These are phyloP conservation scores for Yamagishiella unicocca DNA, from an alignment of 139 green algal genomes.

Conservation along the genomic window DNA sequence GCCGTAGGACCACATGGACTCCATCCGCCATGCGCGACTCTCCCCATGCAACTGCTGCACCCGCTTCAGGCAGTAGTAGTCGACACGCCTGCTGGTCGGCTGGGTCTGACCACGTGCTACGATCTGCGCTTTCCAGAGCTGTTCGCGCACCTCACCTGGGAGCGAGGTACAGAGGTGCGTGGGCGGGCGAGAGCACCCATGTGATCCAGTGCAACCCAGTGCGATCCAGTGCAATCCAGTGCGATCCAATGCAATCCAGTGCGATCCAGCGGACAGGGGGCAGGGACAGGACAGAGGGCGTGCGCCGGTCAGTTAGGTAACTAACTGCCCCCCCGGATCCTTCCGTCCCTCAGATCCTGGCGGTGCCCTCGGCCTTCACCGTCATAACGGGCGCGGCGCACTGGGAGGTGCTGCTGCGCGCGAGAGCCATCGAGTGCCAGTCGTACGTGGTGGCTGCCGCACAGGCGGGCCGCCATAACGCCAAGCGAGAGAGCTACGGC, in stretches of 20 bases:
- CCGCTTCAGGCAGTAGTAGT: constrained; percentile 73
- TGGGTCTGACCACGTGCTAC: constrained; percentile 95
- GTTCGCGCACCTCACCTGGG: constrained; percentile 87
- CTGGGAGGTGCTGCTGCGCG: constrained; percentile 96
- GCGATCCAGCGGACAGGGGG: no score
- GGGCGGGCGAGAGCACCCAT: constrained; percentile 27
- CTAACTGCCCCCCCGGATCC: background rate
- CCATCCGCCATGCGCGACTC: no score
- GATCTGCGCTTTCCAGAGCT: constrained; percentile 97
- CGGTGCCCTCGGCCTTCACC: constrained; percentile 77
- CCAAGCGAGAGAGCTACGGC: constrained; percentile 91
- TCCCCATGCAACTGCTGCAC: no score
- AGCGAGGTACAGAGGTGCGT: constrained; percentile 77
- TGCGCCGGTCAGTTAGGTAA: background rate
- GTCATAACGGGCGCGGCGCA: constrained; percentile 87
- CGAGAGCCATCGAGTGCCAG: constrained; percentile 95
- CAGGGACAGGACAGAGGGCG: no score
- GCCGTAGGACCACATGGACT: no score
- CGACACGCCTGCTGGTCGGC: constrained; percentile 79
- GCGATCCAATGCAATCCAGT: no score
- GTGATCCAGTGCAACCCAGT: background rate
- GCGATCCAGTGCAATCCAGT: background rate
- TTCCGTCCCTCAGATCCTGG: constrained; percentile 47
- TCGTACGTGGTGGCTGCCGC: constrained; percentile 94
- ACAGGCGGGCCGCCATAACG: constrained; percentile 92